Base-by-base conservation (phyloP, 805 yeast species). In the Barnettozyma sp. region DNA sequence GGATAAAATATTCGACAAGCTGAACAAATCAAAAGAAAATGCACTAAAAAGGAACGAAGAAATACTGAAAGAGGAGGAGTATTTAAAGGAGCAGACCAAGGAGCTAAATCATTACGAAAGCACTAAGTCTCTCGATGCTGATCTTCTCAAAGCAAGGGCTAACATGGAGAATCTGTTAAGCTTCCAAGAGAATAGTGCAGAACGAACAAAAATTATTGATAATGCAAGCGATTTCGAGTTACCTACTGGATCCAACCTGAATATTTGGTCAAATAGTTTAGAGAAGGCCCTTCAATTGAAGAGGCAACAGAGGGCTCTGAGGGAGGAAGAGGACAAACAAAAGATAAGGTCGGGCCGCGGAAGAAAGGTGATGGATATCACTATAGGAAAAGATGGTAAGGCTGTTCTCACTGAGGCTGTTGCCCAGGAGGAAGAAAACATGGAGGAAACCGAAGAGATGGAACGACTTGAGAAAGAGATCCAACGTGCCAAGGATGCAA, bases 201-300 rank as follows among this genome's bases (percentile, higher is more conserved):
- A 86, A 55, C 69, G 99, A 55, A 92, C 98, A 0, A 76, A 75
- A 47, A 86, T 92, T 43, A 88, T 94, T 26, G 99, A 92, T 55
- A 80, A 85, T 53, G 96, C 94, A 0, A 76, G 94, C 5, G 98
- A 92, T 55, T 85, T 73, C 54, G 94, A 84, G 33, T 58, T 79
- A 37, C 60, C 68, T 23, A 74, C 85, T 0, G 63, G 64, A 3
- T 60, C 70, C 1, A 68, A 66, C 22, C 50, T 70, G 26, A 80
- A 74, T 45, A 63, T 80, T 43, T 92, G 98, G 97, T 78, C 94
- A 0, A 64, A 68, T 25, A 79, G 95, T 2, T 69, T 79, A 35
- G 97, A 94, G 48, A 73, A 92, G 46, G 97, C 97, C 0, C 63
- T 86, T 39, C 86, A 84, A 54, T 62, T 92, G 48, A 86, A 87